A percentile compares a stretch with the other conserved stretches of the same genome.
These are phyloP conservation scores for Colletotrichum melonis DNA, from an alignment of 2,329 filamentous ascomycete genomes.

Conservation along the genomic window DNA sequence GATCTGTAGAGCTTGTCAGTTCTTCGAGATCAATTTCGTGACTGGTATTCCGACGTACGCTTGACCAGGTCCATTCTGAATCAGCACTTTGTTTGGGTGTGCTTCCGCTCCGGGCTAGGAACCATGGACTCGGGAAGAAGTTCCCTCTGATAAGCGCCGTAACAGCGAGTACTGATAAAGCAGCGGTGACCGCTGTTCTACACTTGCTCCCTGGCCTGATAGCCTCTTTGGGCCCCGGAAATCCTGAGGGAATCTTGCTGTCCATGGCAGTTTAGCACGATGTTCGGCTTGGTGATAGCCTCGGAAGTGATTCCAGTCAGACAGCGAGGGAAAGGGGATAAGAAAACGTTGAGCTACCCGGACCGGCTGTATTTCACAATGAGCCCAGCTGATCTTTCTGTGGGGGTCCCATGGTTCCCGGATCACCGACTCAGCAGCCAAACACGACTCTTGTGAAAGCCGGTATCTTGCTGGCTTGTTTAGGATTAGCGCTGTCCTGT, in stretches of 20 bases:
- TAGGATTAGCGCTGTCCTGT: conserved; percentile 18
- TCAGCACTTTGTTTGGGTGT: background rate
- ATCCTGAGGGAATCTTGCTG: background rate
- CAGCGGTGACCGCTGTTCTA: conserved; percentile 3
- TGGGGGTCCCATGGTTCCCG: background rate
- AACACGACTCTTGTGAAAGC: background rate
- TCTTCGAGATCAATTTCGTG: too few species aligned
- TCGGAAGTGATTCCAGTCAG: background rate
- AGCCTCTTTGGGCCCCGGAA: background rate
- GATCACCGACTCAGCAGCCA: conserved; percentile 27
- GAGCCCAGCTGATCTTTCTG: conserved; percentile 9
- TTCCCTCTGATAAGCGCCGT: conserved; percentile 21
- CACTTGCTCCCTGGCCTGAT: background rate
- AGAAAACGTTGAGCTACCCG: background rate
- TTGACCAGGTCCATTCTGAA: conserved; percentile 28
- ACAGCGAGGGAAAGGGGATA: background rate
- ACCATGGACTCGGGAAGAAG: background rate
- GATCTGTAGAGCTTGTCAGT: conserved; percentile 47
- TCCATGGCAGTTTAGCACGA: conserved; percentile 3
- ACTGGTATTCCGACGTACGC: background rate
- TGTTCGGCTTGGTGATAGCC: background rate
- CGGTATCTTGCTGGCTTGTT: conserved; percentile 17
- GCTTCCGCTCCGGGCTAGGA: background rate
- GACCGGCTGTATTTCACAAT: background rate
- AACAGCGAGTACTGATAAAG: conserved; percentile 15